phyloP scores from a whole-genome alignment of 495 filamentous ascomycete genomes.

The Daldinia loculata region DNA sequence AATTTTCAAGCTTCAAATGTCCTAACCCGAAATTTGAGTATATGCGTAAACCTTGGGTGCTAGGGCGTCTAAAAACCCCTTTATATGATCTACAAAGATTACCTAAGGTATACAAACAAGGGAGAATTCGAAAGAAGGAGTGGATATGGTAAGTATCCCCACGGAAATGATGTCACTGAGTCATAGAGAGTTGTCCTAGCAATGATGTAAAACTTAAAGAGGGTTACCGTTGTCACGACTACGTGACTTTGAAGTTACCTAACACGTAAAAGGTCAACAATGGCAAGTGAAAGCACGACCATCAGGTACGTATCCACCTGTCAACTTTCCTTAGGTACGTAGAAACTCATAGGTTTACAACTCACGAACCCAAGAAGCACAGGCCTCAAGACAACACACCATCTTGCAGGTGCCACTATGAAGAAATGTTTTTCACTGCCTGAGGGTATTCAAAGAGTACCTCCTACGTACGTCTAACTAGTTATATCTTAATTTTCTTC shows the following conservation, averaged over 20 bases:
- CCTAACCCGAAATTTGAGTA: too few relatives aligned
- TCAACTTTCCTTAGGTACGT: not conserved
- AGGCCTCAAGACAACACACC: not conserved
- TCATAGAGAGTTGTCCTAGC: not conserved
- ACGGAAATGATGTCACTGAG: too few relatives aligned
- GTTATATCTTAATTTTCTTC: too few relatives aligned
- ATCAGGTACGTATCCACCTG: not conserved
- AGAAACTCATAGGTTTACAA: not conserved
- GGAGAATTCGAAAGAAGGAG: too few relatives aligned
- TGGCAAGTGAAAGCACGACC: not conserved
- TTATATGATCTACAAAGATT: too few relatives aligned
- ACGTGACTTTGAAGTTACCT: not conserved
- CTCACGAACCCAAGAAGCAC: not conserved
- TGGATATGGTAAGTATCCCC: too few relatives aligned
- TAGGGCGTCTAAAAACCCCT: too few relatives aligned
- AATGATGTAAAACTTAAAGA: not conserved
- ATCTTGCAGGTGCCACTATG: not conserved
- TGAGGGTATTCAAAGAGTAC: too few relatives aligned
- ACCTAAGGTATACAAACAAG: too few relatives aligned
- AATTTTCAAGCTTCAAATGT: too few relatives aligned
- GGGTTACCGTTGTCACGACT: not conserved
- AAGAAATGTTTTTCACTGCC: not conserved
- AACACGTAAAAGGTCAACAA: not conserved
- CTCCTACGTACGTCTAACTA: too few relatives aligned
- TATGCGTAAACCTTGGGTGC: too few relatives aligned